Conservation (phyloP, 1,284 basidiomycete species). For the Heterobasidion occidentale region DNA sequence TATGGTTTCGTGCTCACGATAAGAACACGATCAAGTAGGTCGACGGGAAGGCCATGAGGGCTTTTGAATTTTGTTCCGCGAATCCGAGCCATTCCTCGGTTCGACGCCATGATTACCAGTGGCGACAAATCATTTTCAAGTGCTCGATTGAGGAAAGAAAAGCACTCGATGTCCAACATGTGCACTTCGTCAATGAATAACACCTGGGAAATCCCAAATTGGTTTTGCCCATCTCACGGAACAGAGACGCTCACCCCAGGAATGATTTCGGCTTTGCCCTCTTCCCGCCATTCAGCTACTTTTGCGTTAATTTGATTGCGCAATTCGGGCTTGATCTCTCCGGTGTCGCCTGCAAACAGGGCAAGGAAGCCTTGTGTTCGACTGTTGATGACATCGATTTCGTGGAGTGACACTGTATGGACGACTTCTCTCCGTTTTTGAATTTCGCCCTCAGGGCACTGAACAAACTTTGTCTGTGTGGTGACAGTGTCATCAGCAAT, state of each 20-base stretch:
- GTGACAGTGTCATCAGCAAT: constrained; percentile 2
- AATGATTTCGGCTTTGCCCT: constrained; percentile 97
- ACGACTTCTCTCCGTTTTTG: constrained; percentile 96
- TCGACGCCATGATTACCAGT: constrained; percentile 97
- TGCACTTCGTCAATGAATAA: constrained; percentile 95
- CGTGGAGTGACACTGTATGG: constrained; percentile 95
- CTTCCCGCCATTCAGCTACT: constrained; percentile 96
- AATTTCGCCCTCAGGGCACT: constrained; percentile 96
- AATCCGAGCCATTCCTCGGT: constrained; percentile 91
- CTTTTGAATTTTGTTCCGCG: constrained; percentile 92
- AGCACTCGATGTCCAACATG: constrained; percentile 99
- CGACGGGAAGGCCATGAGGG: constrained; percentile 93
- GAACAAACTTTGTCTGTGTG: constrained; percentile 88
- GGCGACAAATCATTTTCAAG: constrained; percentile 92
- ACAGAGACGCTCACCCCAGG: constrained; percentile 69
- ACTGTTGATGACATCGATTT: constrained; percentile 99
- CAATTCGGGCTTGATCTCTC: constrained; percentile 97
- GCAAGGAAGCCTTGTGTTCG: constrained; percentile 89
- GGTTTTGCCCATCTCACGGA: not conserved
- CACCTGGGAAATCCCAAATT: constrained; percentile 40
- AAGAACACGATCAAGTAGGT: constrained; percentile 89
- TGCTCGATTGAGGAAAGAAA: constrained; percentile 96
- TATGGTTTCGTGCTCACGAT: constrained; percentile 96
- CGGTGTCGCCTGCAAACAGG: constrained; percentile 85
- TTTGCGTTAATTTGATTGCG: constrained; percentile 96